Evolutionary conservation across 257 asterid species (phyloP), one percentile per base, ranked within the genome.

Genomic region (Gardenia jasminoides): DNA sequence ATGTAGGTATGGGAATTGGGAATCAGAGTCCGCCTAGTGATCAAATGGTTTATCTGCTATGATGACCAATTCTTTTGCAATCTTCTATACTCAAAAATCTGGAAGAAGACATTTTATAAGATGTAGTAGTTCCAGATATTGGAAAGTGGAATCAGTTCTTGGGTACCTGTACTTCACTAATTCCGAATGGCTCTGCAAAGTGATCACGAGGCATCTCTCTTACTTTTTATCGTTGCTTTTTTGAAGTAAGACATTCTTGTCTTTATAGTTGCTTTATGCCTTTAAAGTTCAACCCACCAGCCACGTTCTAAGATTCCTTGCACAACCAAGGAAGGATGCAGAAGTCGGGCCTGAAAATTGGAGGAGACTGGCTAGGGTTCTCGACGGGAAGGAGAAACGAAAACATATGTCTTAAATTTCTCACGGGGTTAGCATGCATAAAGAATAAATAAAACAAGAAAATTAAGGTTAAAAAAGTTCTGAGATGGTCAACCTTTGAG

Each of bases 151-250:
- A 28, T 58, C 26, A 7, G 28, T 43, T 78, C 65, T 59, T n/a
- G 71, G 81, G n/a, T 46, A 31, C 74, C 20, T 77, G 62, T 8
- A 54, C 73, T 17, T 67, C 48, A 61, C 70, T 59, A n/a, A 41
- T 65, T 65, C 33, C 72, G 80, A 82, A 86, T 82, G 85, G 62
- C 69, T 79, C 85, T 84, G 88, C 81, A 86, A 88, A 88, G 87
- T 69, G 76, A 78, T n/a, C n/a, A n/a, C 62, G 76, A 73, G 81
- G 88, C 92, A 83, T 88, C 78, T 75, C 78, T 75, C 75, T 67
- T 62, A n/a, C 82, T 78, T 82, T 82, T 65, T 11, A 71, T 54
- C 3, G 24, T n/a, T n/a, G 61, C 24, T 81, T 81, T 76, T 70
- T 44, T 46, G 78, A 61, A 61, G 39, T 39, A 48, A 66, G 79